Evolutionary conservation across 257 asterid genomes (phyloP).

Genomic region (Petrea volubilis): DNA sequence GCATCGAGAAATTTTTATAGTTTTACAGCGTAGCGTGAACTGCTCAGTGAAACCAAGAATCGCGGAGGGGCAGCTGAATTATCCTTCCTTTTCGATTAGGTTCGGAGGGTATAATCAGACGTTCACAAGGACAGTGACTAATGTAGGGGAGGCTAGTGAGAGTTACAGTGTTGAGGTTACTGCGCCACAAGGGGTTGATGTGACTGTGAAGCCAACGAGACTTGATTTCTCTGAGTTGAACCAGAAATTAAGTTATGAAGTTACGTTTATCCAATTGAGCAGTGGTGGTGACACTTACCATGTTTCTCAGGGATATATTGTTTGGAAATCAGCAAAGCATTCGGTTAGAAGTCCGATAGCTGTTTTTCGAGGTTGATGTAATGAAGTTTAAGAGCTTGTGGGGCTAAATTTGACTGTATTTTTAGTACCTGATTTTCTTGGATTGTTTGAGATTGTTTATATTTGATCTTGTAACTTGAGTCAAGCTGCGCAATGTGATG

Average conservation of each 20-base stretch:
- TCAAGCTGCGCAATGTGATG: too few species aligned
- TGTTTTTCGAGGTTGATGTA: too few species aligned
- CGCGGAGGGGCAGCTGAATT: constrained; percentile 21
- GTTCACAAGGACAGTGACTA: constrained; percentile 10
- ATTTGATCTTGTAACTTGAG: too few species aligned
- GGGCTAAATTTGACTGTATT: too few species aligned
- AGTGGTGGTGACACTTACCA: not conserved
- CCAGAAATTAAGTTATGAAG: not conserved
- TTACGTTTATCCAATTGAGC: not conserved
- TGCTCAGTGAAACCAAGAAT: constrained; percentile 27
- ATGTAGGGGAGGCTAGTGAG: not conserved
- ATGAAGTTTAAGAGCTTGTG: too few species aligned
- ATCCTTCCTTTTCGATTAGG: constrained; percentile 20
- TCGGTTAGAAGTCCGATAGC: constrained; percentile 10
- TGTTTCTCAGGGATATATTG: not conserved
- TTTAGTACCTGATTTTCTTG: too few species aligned
- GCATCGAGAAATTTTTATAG: not conserved
- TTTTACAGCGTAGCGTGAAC: constrained; percentile 21
- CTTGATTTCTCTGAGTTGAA: not conserved
- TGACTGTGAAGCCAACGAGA: not conserved
- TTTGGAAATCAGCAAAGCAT: not conserved
- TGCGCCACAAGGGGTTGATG: not conserved
- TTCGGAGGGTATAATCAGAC: not conserved
- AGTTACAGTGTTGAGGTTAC: not conserved
- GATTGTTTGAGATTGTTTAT: too few species aligned